phyloP scores from a whole-genome alignment of 495 filamentous ascomycete genomes.

The Talaromyces thailandensis region DNA sequence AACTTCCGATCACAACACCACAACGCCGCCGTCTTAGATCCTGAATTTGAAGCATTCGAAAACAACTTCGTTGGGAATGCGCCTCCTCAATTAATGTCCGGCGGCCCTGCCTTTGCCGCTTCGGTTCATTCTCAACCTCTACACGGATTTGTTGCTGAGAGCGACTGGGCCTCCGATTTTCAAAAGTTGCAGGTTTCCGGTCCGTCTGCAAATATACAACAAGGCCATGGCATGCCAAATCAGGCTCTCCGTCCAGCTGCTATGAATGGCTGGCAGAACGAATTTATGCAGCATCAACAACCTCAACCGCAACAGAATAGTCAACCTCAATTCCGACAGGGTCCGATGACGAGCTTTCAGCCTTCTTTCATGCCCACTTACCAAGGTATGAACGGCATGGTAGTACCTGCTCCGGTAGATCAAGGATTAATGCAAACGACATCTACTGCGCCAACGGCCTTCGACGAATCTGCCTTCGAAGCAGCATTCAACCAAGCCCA shows the following conservation, averaged over 20 bases:
- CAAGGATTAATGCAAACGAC: conserved; percentile 16
- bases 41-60: conserved; percentile 67
- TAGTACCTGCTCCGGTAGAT: conserved; percentile 11
- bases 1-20: conserved; percentile 54
- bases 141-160: conserved; percentile 11
- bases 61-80: conserved; percentile 31
- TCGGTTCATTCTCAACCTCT: conserved; percentile 11
- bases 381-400: conserved; percentile 20
- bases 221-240: conserved; percentile 23
- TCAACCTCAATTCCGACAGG: conserved; percentile 11
- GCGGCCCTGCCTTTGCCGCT: conserved; percentile 14
- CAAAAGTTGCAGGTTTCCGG: conserved; percentile 37
- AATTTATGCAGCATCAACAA: conserved; percentile 40
- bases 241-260: conserved; percentile 18
- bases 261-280: conserved; percentile 43
- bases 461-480: conserved; percentile 58
- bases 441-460: conserved; percentile 21
- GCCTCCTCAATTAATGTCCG: conserved; percentile 23
- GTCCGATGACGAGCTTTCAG: conserved; percentile 1
- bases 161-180: conserved; percentile 41
- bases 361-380: conserved; percentile 11
- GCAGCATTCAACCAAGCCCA: conserved; percentile 48
- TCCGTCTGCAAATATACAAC: conserved; percentile 21
- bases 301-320: conserved; percentile 15
- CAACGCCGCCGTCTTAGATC: conserved; percentile 48